Conservation (phyloP, 352 stramenopile genomes). For the Phytopythium montanum region DNA sequence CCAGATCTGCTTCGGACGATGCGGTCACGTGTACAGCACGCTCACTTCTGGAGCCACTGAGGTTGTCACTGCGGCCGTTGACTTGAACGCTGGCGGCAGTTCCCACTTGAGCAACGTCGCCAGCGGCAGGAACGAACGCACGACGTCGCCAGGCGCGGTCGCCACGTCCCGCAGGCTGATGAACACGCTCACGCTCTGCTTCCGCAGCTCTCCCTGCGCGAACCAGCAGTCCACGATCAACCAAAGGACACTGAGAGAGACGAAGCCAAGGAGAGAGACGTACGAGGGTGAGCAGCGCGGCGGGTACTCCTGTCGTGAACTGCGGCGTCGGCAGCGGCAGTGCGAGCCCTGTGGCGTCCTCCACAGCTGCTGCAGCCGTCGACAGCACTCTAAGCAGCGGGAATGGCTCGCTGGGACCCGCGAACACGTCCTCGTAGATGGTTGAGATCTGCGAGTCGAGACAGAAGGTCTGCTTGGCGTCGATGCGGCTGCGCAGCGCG, state of each 20-base stretch:
- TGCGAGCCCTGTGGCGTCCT: slow-evolving; percentile 13
- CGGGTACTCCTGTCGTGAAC: slow-evolving; percentile 47
- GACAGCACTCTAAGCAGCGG: slow-evolving; percentile 45
- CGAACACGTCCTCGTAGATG: slow-evolving; percentile 43
- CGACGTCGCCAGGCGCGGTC: slow-evolving; percentile 30
- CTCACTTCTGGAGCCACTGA: slow-evolving; percentile 15
- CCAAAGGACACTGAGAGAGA: neutral
- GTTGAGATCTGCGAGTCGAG: slow-evolving; percentile 56
- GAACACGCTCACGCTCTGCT: slow-evolving; percentile 47
- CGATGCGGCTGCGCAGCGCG: slow-evolving; percentile 33
- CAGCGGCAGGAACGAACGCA: slow-evolving; percentile 45
- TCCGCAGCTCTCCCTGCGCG: slow-evolving; percentile 45
- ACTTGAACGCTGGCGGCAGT: slow-evolving; percentile 30
- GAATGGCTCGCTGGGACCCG: slow-evolving; percentile 15
- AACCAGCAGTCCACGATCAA: neutral
- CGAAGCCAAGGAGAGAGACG: too few relatives aligned
- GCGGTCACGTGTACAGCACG: slow-evolving; percentile 54
- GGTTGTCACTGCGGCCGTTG: neutral
- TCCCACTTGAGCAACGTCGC: slow-evolving; percentile 30
- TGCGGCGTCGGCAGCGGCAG: slow-evolving; percentile 49
- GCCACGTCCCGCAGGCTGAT: slow-evolving; percentile 50
- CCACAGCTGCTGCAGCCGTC: slow-evolving; percentile 17
- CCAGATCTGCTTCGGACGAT: neutral
- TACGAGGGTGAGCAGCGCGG: slow-evolving; percentile 60
- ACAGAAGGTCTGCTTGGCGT: slow-evolving; percentile 44